These are phyloP conservation scores for Aureobasidium sp. DNA, from an alignment of 2,329 filamentous ascomycete genomes.

Conservation along the genomic window DNA sequence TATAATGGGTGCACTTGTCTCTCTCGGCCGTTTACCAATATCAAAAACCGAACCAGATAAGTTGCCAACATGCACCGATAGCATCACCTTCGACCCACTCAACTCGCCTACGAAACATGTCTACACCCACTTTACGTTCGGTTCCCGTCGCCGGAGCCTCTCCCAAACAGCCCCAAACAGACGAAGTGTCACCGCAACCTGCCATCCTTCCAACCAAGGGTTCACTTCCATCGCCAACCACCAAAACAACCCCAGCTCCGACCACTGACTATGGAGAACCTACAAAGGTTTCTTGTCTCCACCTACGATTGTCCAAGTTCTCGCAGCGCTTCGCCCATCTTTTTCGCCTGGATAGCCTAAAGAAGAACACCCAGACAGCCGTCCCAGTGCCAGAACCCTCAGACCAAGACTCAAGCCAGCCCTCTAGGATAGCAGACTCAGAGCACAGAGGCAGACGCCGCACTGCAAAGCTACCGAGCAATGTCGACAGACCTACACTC, in stretches of 20 bases:
- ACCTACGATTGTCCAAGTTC: not conserved
- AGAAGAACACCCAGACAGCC: not conserved
- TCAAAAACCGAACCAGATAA: not conserved
- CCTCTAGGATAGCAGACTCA: not conserved
- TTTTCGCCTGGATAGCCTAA: too few species aligned
- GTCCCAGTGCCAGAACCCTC: not conserved
- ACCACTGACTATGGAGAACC: not conserved
- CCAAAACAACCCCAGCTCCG: not conserved
- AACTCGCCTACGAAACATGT: not conserved
- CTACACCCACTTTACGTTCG: not conserved
- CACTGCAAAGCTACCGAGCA: not conserved
- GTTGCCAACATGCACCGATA: not conserved
- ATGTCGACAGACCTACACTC: not conserved
- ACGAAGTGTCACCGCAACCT: not conserved
- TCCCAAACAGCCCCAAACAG: not conserved
- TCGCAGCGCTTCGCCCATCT: not conserved
- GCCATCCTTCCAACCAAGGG: not conserved
- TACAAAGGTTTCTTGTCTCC: not conserved
- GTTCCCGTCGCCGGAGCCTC: not conserved
- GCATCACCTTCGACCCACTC: not conserved
- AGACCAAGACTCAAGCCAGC: not conserved
- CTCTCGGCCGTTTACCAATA: not conserved
- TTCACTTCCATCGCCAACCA: not conserved
- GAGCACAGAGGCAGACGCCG: not conserved
- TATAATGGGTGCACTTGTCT: not conserved